These are phyloP conservation scores for Acer negundo DNA, from an alignment of 345 rosid genomes.

Conservation along the genomic window DNA sequence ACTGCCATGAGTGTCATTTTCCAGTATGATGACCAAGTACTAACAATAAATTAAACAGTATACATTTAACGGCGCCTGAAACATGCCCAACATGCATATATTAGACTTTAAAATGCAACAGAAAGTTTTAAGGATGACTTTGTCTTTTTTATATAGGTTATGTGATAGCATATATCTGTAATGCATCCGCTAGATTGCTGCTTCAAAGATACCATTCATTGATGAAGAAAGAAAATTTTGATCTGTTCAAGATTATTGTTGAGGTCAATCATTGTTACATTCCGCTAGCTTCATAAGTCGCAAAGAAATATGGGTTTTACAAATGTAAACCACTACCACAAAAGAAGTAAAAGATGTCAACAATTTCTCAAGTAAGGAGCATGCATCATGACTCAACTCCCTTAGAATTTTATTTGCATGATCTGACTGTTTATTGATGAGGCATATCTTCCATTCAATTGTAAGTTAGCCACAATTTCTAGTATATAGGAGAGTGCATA, in stretches of 20 bases:
- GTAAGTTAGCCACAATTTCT: background rate
- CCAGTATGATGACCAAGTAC: background rate
- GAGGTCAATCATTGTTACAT: background rate
- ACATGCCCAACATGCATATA: background rate
- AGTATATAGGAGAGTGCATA: background rate
- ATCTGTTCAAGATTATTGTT: background rate
- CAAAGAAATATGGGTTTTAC: background rate
- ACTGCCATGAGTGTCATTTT: background rate
- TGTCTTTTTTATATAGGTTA: no score
- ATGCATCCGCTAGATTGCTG: background rate
- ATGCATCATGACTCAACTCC: background rate
- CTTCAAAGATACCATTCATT: no score
- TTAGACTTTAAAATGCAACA: background rate
- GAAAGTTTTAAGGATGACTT: background rate
- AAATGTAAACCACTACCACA: background rate
- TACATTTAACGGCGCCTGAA: background rate
- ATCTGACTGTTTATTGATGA: background rate
- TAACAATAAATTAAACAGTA: background rate
- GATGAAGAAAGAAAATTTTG: background rate
- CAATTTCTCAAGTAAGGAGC: background rate
- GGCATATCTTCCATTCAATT: background rate
- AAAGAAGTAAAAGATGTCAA: background rate
- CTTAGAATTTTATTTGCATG: background rate
- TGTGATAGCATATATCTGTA: background rate
- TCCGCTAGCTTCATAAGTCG: background rate